Conservation (phyloP, 73 alveolate species). For the Paramecium primaurelia region DNA sequence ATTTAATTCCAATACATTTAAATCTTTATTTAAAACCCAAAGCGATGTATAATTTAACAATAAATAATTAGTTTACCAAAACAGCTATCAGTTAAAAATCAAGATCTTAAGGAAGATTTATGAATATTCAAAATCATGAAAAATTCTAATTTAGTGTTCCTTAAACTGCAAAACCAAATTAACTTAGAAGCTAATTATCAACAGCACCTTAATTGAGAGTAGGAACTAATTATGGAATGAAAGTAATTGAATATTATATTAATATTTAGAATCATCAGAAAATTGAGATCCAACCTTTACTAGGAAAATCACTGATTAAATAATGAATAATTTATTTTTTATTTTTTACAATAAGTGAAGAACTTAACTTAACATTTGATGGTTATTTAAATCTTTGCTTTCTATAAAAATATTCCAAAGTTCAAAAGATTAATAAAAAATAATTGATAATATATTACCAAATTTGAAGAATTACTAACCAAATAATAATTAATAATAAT, state of each 20-base stretch:
- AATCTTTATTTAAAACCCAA: not conserved
- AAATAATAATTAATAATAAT: not conserved
- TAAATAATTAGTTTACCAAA: not conserved
- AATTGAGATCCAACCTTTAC: slow-evolving; percentile 3
- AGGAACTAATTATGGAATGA: slow-evolving; percentile 20
- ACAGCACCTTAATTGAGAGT: not conserved
- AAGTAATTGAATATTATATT: not conserved
- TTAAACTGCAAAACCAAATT: not conserved
- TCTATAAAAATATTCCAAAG: not conserved
- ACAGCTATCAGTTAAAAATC: not conserved
- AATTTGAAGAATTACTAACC: not conserved
- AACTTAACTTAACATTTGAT: not conserved
- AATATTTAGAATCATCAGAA: not conserved
- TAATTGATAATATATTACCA: not conserved
- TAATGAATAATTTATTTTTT: not conserved
- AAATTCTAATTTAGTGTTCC: not conserved
- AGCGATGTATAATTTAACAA: not conserved
- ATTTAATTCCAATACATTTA: not conserved
- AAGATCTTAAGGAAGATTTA: not conserved
- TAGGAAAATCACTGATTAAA: slow-evolving; percentile 35
- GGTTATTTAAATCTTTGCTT: not conserved
- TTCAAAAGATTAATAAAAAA: not conserved
- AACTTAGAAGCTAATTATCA: not conserved
- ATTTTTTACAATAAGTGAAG: not conserved
- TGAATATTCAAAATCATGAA: not conserved